These are phyloP conservation scores for Jacaranda copaia DNA, from an alignment of 257 asterid genomes.

Conservation along the genomic window DNA sequence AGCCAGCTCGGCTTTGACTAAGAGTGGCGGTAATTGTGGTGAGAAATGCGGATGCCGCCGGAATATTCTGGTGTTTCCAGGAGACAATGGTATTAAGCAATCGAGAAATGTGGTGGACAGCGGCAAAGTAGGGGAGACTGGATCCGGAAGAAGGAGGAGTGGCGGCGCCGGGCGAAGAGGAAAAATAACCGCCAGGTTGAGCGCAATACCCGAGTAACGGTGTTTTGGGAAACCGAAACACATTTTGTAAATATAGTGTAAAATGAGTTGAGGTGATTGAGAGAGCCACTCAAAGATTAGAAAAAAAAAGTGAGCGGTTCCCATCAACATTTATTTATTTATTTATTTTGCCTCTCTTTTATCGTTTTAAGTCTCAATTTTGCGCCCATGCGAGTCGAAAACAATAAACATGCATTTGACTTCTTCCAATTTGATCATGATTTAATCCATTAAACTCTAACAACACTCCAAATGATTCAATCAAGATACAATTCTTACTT, in stretches of 20 bases:
- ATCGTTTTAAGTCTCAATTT: slow-evolving; percentile 34
- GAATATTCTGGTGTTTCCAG: slow-evolving; percentile 45
- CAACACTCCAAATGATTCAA: not conserved
- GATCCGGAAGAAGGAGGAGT: slow-evolving; percentile 44
- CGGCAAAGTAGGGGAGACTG: slow-evolving; percentile 30
- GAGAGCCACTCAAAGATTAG: not conserved
- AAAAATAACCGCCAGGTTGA: slow-evolving; percentile 56
- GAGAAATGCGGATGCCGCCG: slow-evolving; percentile 68
- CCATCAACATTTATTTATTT: not conserved
- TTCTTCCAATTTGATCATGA: slow-evolving; percentile 7
- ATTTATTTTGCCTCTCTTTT: not conserved
- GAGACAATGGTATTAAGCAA: slow-evolving; percentile 37
- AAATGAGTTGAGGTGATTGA: slow-evolving; percentile 15
- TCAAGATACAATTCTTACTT: not conserved
- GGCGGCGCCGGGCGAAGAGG: slow-evolving; percentile 53
- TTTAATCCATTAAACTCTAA: not conserved
- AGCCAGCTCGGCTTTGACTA: slow-evolving; percentile 86
- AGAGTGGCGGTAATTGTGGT: slow-evolving; percentile 48
- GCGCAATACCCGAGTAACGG: slow-evolving; percentile 82
- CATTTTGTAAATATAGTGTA: slow-evolving; percentile 48
- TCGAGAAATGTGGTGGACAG: slow-evolving; percentile 36
- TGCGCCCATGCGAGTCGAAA: slow-evolving; percentile 16
- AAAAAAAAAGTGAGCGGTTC: not conserved
- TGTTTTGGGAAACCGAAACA: slow-evolving; percentile 39
- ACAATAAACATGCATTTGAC: not conserved